These are phyloP conservation scores for Pueraria montana DNA, from an alignment of 306 rosid genomes.

Conservation along the genomic window DNA sequence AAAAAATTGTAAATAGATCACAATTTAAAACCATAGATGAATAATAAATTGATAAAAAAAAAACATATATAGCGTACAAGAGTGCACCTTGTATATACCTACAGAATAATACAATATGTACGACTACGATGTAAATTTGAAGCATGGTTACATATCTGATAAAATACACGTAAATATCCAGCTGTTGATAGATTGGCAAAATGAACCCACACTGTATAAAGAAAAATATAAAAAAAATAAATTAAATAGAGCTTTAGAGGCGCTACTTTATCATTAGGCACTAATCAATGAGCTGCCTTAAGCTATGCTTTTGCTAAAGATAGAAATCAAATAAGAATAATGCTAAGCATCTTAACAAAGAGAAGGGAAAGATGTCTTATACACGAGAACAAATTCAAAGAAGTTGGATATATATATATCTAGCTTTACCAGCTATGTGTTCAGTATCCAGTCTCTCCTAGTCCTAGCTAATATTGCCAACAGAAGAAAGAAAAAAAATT, in stretches of 20 bases:
- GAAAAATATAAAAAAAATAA: slow-evolving; percentile 21
- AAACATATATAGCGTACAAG: not conserved
- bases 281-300: slow-evolving; percentile 32
- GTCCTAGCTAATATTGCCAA: slow-evolving; percentile 30
- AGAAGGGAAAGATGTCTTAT: not conserved
- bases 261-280: slow-evolving; percentile 36
- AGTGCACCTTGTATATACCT: not conserved
- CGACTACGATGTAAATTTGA: not conserved
- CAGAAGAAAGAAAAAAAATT: not conserved
- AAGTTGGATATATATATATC: slow-evolving; percentile 27
- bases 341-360: slow-evolving; percentile 17
- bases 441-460: slow-evolving; percentile 14
- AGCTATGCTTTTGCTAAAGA: slow-evolving; percentile 23
- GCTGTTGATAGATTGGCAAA: slow-evolving; percentile 2
- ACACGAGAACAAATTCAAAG: not conserved
- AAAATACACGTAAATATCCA: slow-evolving; percentile 2
- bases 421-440: slow-evolving; percentile 25
- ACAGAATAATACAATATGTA: not conserved
- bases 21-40: not conserved
- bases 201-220: slow-evolving; percentile 35
- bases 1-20: not conserved
- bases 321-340: slow-evolving; percentile 3
- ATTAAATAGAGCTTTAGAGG: slow-evolving; percentile 1
- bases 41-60: not conserved
- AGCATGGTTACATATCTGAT: not conserved